Evolutionary conservation across 2,329 filamentous ascomycete genomes (phyloP).

Genomic region (Colletotrichum orchidophilum): DNA sequence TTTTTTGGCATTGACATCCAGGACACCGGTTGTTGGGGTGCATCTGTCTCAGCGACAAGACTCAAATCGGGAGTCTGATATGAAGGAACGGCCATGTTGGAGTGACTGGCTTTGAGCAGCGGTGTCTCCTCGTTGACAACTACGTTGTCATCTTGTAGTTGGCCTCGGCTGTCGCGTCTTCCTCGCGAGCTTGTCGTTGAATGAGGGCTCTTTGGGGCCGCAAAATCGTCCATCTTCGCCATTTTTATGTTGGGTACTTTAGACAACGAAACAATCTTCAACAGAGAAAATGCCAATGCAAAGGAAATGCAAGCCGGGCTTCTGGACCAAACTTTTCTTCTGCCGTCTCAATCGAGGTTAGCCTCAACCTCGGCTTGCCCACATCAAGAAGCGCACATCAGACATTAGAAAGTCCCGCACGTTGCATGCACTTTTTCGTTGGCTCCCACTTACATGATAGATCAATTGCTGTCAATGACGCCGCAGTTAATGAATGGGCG

Average conservation of each 20-base stretch:
- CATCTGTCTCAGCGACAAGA: neutral
- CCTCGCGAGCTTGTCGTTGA: neutral
- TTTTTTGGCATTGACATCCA: slow-evolving; percentile 39
- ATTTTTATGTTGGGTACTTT: neutral
- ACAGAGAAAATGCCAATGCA: neutral
- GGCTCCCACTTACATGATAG: neutral
- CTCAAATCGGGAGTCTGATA: neutral
- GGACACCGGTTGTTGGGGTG: neutral
- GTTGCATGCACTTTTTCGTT: neutral
- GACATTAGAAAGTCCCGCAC: neutral
- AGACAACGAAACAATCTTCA: neutral
- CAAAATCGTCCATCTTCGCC: neutral
- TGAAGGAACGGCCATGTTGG: neutral
- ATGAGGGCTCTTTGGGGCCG: neutral
- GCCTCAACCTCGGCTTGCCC: neutral
- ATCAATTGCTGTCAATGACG: neutral
- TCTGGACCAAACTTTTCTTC: neutral
- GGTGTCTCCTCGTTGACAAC: neutral
- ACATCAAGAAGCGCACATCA: neutral
- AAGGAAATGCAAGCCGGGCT: neutral
- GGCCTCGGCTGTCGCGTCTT: neutral
- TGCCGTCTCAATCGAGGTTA: neutral
- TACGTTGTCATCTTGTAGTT: neutral
- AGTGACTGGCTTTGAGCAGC: neutral
- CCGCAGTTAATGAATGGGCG: neutral